Base-by-base conservation (phyloP, 805 yeast species). In the Komagataella populi region DNA sequence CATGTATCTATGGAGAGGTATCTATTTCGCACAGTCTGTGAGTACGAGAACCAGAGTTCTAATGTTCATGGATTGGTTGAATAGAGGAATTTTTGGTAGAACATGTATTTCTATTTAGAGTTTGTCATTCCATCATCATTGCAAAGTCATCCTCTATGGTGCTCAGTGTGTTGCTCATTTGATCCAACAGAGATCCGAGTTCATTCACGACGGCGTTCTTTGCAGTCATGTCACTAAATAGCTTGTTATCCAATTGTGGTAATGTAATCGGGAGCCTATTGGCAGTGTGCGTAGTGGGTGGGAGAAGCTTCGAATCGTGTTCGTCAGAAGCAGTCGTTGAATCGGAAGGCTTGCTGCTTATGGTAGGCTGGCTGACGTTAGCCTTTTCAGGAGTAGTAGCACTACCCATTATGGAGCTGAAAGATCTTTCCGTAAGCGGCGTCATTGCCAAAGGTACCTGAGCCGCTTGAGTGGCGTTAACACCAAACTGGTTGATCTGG, bases 1-100 rank as follows among this genome's bases (percentile, higher is more conserved):
- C n/a, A 78, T 82, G 81, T 82, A 82, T 61, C 64, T 81, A 51
- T 81, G 87, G 87, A 76, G 87, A 69, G 74, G 83, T 49, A 83
- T 79, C 24, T 81, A 81, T 64, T 81, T 81, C 65, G 77, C 84
- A 36, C 84, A 81, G 62, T 74, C 83, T 50, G 86, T 82, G 45
- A 76, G 84, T 53, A 63, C 78, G 59, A 72, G 86, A 63, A 78
- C 83, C 4, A 73, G 87, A 60, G 82, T 78, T 4, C 68, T 80
- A 56, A 63, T 82, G 61, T 76, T 76, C 66, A 76, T 79, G 75
- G 87, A 82, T 61, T 81, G 86, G 86, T 59, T 81, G 55, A 80
- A 80, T 63, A 74, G 85, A 67, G 80, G 80, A 50, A 61, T 75
- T 47, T 75, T 75, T 55, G 80, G 80, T 17, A 74, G 80, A 30